phyloP scores from a whole-genome alignment of 768 basidiomycete species.

The Clavulina sp. region DNA sequence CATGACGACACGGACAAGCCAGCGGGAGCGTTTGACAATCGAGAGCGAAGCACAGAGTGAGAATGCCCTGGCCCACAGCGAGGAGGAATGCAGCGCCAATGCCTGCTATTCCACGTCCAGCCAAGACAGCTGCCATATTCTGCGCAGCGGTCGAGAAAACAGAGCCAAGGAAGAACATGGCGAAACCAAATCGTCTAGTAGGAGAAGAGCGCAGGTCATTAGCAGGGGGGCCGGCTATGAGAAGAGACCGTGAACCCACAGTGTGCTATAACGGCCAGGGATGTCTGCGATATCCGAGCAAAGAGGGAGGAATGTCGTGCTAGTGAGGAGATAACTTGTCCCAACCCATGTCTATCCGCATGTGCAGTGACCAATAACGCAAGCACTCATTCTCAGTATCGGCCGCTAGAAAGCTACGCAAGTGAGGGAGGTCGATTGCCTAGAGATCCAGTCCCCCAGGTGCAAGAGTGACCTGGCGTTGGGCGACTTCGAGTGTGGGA shows the following conservation, averaged over 20 bases:
- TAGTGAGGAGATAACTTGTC: constrained; percentile 32
- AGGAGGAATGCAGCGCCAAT: constrained; percentile 13
- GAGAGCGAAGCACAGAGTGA: too few relatives aligned
- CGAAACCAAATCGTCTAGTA: constrained; percentile 22
- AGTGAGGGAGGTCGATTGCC: too few relatives aligned
- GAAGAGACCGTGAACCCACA: constrained; percentile 11
- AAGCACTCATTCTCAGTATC: too few relatives aligned
- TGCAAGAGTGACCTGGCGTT: too few relatives aligned
- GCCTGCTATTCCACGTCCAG: constrained; percentile 24
- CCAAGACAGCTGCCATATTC: constrained; percentile 30
- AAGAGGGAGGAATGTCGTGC: constrained; percentile 35
- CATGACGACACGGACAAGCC: constrained; percentile 24
- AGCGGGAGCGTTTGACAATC: too few relatives aligned
- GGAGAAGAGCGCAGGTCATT: not conserved
- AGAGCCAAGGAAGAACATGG: constrained; percentile 31
- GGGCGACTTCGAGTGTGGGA: too few relatives aligned
- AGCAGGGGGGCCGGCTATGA: not conserved
- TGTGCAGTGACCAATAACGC: too few relatives aligned
- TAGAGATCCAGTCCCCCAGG: too few relatives aligned
- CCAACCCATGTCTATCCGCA: too few relatives aligned
- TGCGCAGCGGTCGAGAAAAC: constrained; percentile 29
- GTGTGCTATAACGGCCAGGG: constrained; percentile 31
- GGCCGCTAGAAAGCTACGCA: too few relatives aligned
- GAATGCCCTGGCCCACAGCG: not conserved
- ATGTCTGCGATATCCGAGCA: constrained; percentile 34